phyloP scores from a whole-genome alignment of 306 rosid genomes.

The Myrica gale region DNA sequence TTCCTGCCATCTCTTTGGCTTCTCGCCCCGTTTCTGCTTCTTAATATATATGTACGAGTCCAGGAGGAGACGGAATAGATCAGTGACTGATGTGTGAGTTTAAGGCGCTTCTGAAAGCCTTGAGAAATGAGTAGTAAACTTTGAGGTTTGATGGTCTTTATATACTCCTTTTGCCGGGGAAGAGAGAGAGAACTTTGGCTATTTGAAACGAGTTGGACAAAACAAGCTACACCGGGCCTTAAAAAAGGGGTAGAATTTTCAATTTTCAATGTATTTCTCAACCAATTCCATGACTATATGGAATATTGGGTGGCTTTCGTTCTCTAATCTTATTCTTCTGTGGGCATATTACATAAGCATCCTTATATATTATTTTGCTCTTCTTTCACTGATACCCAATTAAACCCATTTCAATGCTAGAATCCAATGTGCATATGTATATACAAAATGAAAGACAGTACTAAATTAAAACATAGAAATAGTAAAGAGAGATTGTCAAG shows the following conservation, averaged over 20 bases:
- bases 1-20: constrained; percentile 42
- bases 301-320: constrained; percentile 51
- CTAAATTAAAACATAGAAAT: too few relatives aligned
- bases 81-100: background rate
- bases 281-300: constrained; percentile 28
- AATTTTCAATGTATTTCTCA: background rate
- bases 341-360: constrained; percentile 32
- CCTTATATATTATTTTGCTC: constrained; percentile 15
- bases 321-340: constrained; percentile 39
- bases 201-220: too few relatives aligned
- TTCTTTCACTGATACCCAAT: constrained; percentile 20
- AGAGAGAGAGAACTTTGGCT: constrained; percentile 10
- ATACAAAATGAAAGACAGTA: too few relatives aligned
- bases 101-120: background rate
- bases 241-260: too few relatives aligned
- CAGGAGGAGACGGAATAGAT: background rate
- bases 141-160: background rate
- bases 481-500: too few relatives aligned
- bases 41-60: background rate
- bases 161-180: background rate
- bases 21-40: background rate
- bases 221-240: too few relatives aligned
- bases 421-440: too few relatives aligned
- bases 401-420: too few relatives aligned
- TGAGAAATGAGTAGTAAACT: constrained; percentile 3